phyloP scores from a whole-genome alignment of 371 early-diverging fungal genomes.

The Rhizomucor miehei region DNA sequence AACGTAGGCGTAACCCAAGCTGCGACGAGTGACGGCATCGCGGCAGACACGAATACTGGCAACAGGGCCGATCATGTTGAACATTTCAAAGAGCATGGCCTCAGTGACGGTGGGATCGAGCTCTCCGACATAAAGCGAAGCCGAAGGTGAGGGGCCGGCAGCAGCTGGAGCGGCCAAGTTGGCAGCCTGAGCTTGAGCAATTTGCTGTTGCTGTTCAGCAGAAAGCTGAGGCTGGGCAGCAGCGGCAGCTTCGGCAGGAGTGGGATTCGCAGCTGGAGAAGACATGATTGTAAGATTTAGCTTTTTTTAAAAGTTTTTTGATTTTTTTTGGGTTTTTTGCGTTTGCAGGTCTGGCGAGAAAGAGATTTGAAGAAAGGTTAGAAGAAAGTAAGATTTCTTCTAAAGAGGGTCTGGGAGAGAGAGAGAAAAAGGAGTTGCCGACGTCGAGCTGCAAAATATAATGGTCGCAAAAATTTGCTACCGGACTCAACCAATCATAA shows the following conservation, averaged over 20 bases:
- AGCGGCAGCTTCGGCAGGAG: constrained; percentile 46
- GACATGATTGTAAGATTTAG: constrained; percentile 45
- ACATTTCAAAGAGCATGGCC: constrained; percentile 94
- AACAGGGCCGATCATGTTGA: constrained; percentile 92
- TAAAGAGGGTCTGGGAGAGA: constrained; percentile 5
- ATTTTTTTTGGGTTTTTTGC: constrained; percentile 26
- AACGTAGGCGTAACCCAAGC: constrained; percentile 97
- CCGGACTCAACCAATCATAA: background rate
- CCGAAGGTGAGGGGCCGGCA: constrained; percentile 50
- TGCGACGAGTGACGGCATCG: constrained; percentile 94
- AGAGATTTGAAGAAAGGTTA: constrained; percentile 9
- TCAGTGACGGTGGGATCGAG: constrained; percentile 93
- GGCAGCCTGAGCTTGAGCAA: constrained; percentile 47
- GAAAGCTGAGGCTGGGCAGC: constrained; percentile 38
- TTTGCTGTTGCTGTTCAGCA: constrained; percentile 64
- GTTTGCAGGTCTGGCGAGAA: constrained; percentile 5
- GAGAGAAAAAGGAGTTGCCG: constrained; percentile 8
- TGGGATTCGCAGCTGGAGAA: constrained; percentile 47
- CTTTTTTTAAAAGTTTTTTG: constrained; percentile 47
- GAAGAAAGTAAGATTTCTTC: constrained; percentile 5
- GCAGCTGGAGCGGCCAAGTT: constrained; percentile 22
- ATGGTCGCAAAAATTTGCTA: constrained; percentile 3
- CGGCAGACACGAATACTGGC: constrained; percentile 97
- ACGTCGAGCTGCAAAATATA: background rate
- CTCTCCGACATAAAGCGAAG: constrained; percentile 88